These are phyloP conservation scores for Eucalyptus sideroxylon DNA, from an alignment of 345 rosid genomes.

Conservation along the genomic window DNA sequence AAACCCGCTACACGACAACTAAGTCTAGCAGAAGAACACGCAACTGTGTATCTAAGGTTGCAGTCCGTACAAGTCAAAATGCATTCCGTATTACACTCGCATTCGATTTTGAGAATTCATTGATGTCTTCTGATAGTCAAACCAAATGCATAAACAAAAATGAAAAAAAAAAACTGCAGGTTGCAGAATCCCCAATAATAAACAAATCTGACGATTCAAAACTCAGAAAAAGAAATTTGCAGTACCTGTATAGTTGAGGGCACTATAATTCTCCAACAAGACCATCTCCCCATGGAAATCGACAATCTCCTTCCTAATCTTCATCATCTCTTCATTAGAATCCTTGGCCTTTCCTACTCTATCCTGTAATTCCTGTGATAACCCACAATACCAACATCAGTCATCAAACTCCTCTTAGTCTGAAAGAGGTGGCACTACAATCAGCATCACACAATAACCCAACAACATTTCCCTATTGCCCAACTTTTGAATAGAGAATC, in stretches of 20 bases:
- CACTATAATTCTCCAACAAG: slow-evolving; percentile 83
- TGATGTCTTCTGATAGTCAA: background rate
- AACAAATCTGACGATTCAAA: background rate
- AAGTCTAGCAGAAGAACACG: background rate
- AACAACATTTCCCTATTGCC: background rate
- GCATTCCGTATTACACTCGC: background rate
- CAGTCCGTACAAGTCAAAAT: background rate
- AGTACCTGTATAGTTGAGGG: slow-evolving; percentile 90
- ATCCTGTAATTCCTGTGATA: slow-evolving; percentile 67
- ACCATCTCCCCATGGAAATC: slow-evolving; percentile 98
- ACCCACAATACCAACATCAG: background rate
- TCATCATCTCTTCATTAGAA: slow-evolving; percentile 44
- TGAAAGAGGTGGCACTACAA: background rate
- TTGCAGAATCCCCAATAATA: background rate
- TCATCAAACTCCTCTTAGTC: background rate
- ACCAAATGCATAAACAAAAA: background rate
- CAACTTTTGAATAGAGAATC: background rate
- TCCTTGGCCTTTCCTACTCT: slow-evolving; percentile 45
- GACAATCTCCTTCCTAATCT: slow-evolving; percentile 70
- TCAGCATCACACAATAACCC: background rate
- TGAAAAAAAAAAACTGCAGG: background rate
- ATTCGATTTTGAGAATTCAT: background rate
- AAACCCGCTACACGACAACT: background rate
- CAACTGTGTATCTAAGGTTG: background rate
- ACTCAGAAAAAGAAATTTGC: background rate